Conservation (phyloP, 2,329 filamentous ascomycete genomes). For the Sphaerostilbella broomeana region DNA sequence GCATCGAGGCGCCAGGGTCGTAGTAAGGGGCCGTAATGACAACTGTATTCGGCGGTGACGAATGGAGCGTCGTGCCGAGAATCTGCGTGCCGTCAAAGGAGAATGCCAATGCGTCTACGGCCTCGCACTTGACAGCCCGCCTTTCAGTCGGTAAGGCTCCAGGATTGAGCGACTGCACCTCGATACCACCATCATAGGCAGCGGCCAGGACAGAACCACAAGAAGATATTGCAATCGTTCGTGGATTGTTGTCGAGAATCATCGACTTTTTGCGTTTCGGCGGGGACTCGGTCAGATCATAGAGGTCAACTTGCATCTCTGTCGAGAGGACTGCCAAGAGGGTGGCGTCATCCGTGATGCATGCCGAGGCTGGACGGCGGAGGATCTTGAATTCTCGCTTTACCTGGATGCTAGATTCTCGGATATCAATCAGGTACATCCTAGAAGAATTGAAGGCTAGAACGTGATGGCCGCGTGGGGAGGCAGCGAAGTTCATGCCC, state of each 20-base stretch:
- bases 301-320: conserved; percentile 81
- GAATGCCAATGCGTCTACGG: conserved; percentile 67
- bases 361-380: conserved; percentile 66
- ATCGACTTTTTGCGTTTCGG: conserved; percentile 69
- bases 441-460: conserved; percentile 80
- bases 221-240: conserved; percentile 72
- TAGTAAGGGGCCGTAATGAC: conserved; percentile 76
- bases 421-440: conserved; percentile 70
- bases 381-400: conserved; percentile 74
- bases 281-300: conserved; percentile 58
- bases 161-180: conserved; percentile 69
- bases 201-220: conserved; percentile 76
- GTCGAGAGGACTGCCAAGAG: conserved; percentile 73
- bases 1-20: conserved; percentile 60
- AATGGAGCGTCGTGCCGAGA: conserved; percentile 64
- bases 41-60: conserved; percentile 61
- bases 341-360: conserved; percentile 71
- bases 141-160: conserved; percentile 59
- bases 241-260: conserved; percentile 69
- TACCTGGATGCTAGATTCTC: conserved; percentile 52
- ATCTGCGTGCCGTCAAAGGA: conserved; percentile 73
- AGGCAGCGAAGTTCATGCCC: conserved; percentile 77
- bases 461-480: conserved; percentile 65
- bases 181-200: conserved; percentile 82
- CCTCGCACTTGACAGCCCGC: conserved; percentile 71